Conservation (phyloP, 2,329 filamentous ascomycete genomes). For the Colletotrichum higginsianum region DNA sequence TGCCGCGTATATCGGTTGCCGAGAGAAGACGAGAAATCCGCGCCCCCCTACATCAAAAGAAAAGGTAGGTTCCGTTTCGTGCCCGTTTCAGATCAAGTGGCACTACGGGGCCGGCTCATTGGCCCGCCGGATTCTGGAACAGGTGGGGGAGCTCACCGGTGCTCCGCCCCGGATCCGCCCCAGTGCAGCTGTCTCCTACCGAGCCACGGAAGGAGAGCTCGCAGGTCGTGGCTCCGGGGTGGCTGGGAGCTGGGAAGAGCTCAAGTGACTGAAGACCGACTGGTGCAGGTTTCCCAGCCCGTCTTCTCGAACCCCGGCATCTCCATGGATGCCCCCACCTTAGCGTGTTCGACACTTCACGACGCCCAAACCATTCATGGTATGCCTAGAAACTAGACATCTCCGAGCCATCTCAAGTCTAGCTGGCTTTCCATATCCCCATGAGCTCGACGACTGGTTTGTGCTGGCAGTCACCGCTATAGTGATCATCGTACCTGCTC, state of each 20-base stretch:
- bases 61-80: slow-evolving; percentile 36
- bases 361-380: not conserved
- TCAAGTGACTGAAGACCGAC: not conserved
- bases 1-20: not conserved
- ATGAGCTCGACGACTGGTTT: not conserved
- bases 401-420: not conserved
- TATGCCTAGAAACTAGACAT: not conserved
- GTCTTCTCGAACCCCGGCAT: not conserved
- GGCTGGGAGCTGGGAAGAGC: slow-evolving; percentile 20
- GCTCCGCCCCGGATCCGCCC: slow-evolving; percentile 18
- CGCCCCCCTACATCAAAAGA: not conserved
- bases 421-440: not conserved
- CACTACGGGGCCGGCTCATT: slow-evolving; percentile 19
- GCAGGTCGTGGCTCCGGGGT: not conserved
- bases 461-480: not conserved
- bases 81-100: slow-evolving; percentile 39
- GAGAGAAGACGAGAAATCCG: not conserved
- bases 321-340: not conserved
- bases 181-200: not conserved
- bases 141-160: slow-evolving; percentile 27
- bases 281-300: not conserved
- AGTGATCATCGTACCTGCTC: not conserved
- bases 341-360: not conserved
- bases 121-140: slow-evolving; percentile 37
- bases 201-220: slow-evolving; percentile 2